These are phyloP conservation scores for Saccharomycopsis sp. DNA, from an alignment of 805 yeast species.

Conservation along the genomic window DNA sequence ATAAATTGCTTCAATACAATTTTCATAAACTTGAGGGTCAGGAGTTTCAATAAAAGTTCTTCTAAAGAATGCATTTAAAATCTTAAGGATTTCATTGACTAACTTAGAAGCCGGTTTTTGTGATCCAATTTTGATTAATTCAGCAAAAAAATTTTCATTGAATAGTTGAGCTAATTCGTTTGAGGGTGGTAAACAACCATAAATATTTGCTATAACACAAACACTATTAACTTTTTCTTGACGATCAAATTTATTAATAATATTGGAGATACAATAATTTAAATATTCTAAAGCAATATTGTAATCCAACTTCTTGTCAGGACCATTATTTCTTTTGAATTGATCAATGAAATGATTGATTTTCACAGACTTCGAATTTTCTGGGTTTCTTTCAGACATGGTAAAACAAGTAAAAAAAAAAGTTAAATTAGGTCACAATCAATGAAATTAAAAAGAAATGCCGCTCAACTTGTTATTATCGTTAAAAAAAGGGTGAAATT, in stretches of 20 bases:
- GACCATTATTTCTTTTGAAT: conserved; percentile 2
- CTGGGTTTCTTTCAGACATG: no score
- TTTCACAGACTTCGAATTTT: no score
- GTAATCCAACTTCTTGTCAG: conserved; percentile 5
- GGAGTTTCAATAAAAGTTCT: conserved; percentile 19
- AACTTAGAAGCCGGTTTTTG: conserved; percentile 34
- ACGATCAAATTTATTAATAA: conserved; percentile 33
- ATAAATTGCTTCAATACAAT: conserved; percentile 18
- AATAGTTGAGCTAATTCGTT: conserved; percentile 27
- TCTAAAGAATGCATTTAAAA: conserved; percentile 21
- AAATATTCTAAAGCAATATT: conserved; percentile 10
- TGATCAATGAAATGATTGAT: conserved; percentile 3
- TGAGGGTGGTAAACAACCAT: conserved; percentile 35
- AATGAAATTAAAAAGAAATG: no score
- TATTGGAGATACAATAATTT: conserved; percentile 29
- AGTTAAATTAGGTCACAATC: no score
- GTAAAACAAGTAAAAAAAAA: no score
- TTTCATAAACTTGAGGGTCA: conserved; percentile 10
- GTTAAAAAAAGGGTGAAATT: no score
- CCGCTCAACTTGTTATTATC: no score
- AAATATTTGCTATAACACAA: conserved; percentile 40
- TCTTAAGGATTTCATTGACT: conserved; percentile 34
- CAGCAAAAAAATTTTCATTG: conserved; percentile 31
- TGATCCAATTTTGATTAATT: conserved; percentile 32
- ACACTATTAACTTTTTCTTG: conserved; percentile 43